These are phyloP conservation scores for Colletotrichum theobromicola DNA, from an alignment of 2,329 filamentous ascomycete genomes.

Conservation along the genomic window DNA sequence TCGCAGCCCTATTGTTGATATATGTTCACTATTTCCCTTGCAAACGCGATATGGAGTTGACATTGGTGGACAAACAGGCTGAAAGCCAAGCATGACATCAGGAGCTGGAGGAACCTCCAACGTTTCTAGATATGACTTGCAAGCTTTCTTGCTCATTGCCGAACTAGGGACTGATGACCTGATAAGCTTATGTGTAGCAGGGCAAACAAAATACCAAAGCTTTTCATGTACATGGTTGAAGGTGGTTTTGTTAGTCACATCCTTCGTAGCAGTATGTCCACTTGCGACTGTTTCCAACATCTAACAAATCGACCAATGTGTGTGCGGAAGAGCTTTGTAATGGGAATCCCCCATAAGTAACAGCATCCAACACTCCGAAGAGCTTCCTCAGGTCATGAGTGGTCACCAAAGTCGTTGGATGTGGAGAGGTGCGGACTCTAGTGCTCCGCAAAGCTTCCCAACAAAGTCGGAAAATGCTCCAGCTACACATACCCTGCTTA, in stretches of 20 bases:
- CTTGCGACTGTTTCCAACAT: background rate
- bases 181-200: background rate
- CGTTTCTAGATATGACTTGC: background rate
- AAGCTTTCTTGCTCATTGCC: background rate
- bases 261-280: background rate
- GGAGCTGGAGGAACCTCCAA: background rate
- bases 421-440: background rate
- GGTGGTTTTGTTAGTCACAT: fast-evolving
- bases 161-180: background rate
- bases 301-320: background rate
- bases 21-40: background rate
- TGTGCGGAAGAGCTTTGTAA: fast-evolving
- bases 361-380: background rate
- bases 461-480: background rate
- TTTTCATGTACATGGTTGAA: background rate
- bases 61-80: background rate
- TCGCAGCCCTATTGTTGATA: background rate
- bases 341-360: fast-evolving
- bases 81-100: background rate
- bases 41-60: background rate
- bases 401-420: background rate
- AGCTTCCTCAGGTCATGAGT: background rate
- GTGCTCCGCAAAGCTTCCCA: background rate
- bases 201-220: background rate
- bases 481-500: background rate